These are phyloP conservation scores for Aspergillus latus DNA, from an alignment of 2,329 filamentous ascomycete species.

Conservation along the genomic window DNA sequence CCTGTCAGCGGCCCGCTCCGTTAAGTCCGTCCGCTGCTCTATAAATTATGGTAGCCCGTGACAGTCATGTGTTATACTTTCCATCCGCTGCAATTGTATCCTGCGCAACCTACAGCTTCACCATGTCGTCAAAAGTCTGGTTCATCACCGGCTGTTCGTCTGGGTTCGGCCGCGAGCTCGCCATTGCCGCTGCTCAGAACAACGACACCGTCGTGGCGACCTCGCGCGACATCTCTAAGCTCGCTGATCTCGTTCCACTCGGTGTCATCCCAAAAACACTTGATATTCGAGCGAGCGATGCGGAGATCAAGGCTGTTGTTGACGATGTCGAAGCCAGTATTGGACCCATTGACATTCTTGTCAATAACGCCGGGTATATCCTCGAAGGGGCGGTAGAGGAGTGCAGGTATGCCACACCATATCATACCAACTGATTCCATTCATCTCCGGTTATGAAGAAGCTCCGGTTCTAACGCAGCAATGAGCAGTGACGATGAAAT, in stretches of 20 bases:
- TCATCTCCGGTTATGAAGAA: background rate
- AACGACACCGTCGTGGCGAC: conserved; percentile 39
- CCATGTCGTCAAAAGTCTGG: conserved; percentile 4
- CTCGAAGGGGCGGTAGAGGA: conserved; percentile 28
- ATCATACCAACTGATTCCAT: background rate
- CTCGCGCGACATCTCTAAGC: conserved; percentile 17
- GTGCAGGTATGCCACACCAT: conserved; percentile 16
- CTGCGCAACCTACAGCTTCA: too few species aligned
- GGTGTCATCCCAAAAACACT: conserved; percentile 26
- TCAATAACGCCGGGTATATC: conserved; percentile 49
- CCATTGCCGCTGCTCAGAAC: conserved; percentile 5
- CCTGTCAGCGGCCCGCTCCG: too few species aligned
- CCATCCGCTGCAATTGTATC: too few species aligned
- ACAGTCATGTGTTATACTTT: too few species aligned
- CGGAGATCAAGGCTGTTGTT: background rate
- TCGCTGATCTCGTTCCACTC: conserved; percentile 25
- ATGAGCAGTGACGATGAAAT: conserved; percentile 22
- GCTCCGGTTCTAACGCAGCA: too few species aligned
- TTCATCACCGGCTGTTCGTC: conserved; percentile 12
- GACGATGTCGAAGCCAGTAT: conserved; percentile 19
- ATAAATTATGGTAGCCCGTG: too few species aligned
- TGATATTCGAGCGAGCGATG: conserved; percentile 20
- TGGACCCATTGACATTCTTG: conserved; percentile 41
- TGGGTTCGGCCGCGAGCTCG: conserved; percentile 3
- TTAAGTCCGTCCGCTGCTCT: too few species aligned